A percentile compares a stretch with the other conserved stretches of the same genome.
phyloP scores from a whole-genome alignment of 2,329 filamentous ascomycete genomes.

The Aspergillus calidoustus region DNA sequence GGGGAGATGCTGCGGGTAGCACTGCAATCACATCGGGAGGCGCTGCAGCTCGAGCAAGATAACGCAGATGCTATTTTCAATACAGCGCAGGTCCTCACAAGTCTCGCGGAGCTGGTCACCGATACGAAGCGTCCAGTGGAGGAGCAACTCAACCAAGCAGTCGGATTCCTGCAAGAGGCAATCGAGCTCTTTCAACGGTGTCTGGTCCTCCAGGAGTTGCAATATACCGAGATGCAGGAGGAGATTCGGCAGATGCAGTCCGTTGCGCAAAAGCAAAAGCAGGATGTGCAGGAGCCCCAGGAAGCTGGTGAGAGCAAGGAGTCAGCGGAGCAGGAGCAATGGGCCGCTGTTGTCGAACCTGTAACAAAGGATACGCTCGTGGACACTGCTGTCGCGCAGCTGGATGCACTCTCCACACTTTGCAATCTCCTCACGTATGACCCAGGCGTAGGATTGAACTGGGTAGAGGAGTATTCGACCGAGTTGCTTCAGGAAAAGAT shows the following conservation, averaged over 20 bases:
- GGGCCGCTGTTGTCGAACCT: conserved; percentile 69
- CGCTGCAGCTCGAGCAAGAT: conserved; percentile 61
- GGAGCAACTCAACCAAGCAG: conserved; percentile 50
- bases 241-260: conserved; percentile 45
- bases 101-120: conserved; percentile 64
- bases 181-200: conserved; percentile 64
- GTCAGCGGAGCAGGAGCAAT: conserved; percentile 56
- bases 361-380: conserved; percentile 67
- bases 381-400: conserved; percentile 69
- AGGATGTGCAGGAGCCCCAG: conserved; percentile 18
- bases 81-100: conserved; percentile 70
- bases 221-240: conserved; percentile 52
- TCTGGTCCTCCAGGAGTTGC: conserved; percentile 57
- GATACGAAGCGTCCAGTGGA: conserved; percentile 56
- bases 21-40: conserved; percentile 66
- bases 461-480: conserved; percentile 61
- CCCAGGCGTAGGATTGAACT: conserved; percentile 53
- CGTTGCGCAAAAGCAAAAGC: conserved; percentile 22
- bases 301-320: conserved; percentile 26
- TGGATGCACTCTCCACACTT: conserved; percentile 59
- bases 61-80: conserved; percentile 75
- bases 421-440: conserved; percentile 54
- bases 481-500: conserved; percentile 59
- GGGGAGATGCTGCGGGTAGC: conserved; percentile 63
- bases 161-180: conserved; percentile 63